These are phyloP conservation scores for Paramecium tetraurelia DNA, from an alignment of 73 alveolate genomes.

Conservation along the genomic window DNA sequence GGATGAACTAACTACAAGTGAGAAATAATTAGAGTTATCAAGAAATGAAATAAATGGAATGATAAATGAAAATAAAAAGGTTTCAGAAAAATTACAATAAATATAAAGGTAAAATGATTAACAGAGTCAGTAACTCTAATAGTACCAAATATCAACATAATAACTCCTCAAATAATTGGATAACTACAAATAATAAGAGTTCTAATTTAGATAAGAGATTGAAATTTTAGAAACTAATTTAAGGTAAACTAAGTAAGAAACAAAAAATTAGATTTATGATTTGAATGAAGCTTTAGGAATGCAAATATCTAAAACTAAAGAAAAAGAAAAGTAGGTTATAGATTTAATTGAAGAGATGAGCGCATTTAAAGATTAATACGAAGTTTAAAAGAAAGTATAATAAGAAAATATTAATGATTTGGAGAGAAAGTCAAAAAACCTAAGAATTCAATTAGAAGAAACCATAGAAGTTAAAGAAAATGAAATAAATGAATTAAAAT, in stretches of 20 bases:
- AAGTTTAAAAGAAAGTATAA: slow-evolving; percentile 10
- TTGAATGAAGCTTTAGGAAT: slow-evolving; percentile 13
- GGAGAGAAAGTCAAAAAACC: not conserved
- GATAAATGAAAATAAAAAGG: not conserved
- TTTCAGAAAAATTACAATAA: not conserved
- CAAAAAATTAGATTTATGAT: not conserved
- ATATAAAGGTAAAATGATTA: not conserved
- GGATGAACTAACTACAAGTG: not conserved
- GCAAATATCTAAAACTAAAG: not conserved
- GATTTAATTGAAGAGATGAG: slow-evolving; percentile 45
- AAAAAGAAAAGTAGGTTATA: not conserved
- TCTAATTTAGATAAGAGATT: not conserved
- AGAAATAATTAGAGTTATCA: not conserved
- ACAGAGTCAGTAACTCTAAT: not conserved
- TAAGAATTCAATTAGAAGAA: not conserved
- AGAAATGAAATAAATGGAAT: not conserved
- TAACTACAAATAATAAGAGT: slow-evolving; percentile 24
- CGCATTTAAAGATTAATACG: slow-evolving; percentile 25
- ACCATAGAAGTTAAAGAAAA: not conserved
- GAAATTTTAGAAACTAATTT: not conserved
- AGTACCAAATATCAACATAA: not conserved
- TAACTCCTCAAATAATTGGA: not conserved
- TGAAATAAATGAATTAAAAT: slow-evolving; percentile 19
- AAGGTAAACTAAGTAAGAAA: not conserved
- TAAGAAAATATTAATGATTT: slow-evolving; percentile 13